Evolutionary conservation across 2,329 filamentous ascomycete species (phyloP).

Genomic region (Cordyceps javanica): DNA sequence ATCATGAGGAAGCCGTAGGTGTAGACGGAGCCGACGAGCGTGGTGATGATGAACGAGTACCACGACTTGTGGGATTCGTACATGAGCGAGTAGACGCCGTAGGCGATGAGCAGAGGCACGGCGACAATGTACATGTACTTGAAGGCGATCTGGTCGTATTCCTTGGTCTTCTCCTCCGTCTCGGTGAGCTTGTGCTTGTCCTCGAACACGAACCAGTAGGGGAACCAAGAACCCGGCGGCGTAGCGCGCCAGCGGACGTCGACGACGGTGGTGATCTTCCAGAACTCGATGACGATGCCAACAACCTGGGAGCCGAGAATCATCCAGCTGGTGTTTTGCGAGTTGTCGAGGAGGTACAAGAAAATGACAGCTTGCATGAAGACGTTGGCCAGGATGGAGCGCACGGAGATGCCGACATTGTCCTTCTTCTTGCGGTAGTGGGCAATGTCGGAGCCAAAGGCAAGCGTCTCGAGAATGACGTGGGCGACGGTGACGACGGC

Average conservation of each 20-base stretch:
- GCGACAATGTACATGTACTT: constrained; percentile 91
- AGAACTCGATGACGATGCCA: constrained; percentile 63
- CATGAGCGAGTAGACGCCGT: constrained; percentile 82
- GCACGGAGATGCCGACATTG: constrained; percentile 91
- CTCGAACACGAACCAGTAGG: constrained; percentile 79
- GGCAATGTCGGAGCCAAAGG: constrained; percentile 94
- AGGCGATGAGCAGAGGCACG: constrained; percentile 82
- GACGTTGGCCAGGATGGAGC: constrained; percentile 92
- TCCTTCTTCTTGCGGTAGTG: constrained; percentile 99
- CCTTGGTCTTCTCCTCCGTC: constrained; percentile 95
- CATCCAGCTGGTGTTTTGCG: constrained; percentile 98
- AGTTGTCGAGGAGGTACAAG: constrained; percentile 94
- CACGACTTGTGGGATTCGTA: constrained; percentile 97
- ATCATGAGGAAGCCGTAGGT: constrained; percentile 99
- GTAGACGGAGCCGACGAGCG: constrained; percentile 91
- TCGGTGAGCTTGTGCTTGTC: constrained; percentile 96
- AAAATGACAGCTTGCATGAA: constrained; percentile 97
- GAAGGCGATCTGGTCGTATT: constrained; percentile 97
- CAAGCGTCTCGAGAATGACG: constrained; percentile 90
- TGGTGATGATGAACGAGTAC: constrained; percentile 95
- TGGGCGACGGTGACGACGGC: constrained; percentile 80
- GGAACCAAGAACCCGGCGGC: constrained; percentile 62
- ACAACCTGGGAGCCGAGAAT: constrained; percentile 90
- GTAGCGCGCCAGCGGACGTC: constrained; percentile 74
- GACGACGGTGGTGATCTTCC: constrained; percentile 96